phyloP scores from a whole-genome alignment of 441 rosid species.

The Hura crepitans region DNA sequence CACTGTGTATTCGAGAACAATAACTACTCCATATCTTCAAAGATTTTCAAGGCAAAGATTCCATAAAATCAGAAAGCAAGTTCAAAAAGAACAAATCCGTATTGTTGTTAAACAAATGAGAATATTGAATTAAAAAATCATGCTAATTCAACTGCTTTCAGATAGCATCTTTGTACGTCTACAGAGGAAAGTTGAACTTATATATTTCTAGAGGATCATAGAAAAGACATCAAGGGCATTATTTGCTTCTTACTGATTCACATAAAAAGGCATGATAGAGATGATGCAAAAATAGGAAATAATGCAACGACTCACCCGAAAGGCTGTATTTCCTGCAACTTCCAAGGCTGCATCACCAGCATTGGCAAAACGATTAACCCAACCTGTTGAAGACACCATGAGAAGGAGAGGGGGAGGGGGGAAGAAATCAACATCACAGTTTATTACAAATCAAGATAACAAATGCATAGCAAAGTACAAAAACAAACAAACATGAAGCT shows the following conservation, averaged over 20 bases:
- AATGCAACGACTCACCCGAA: constrained; percentile 51
- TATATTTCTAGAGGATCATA: not conserved
- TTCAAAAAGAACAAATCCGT: not conserved
- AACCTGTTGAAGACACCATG: constrained; percentile 49
- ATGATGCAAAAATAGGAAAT: not conserved
- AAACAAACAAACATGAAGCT: not conserved
- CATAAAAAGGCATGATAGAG: not conserved
- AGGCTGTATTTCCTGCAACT: constrained; percentile 89
- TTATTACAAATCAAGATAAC: not conserved
- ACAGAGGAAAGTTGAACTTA: not conserved
- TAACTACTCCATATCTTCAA: not conserved
- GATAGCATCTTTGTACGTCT: not conserved
- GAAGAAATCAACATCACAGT: not conserved
- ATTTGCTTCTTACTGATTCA: not conserved
- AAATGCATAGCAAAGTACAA: not conserved
- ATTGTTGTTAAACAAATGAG: not conserved
- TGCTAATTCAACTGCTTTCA: not conserved
- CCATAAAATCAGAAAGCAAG: not conserved
- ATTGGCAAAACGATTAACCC: constrained; percentile 97
- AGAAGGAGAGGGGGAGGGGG: not conserved
- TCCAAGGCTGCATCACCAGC: constrained; percentile 96
- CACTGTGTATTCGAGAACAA: no score
- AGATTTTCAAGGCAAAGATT: not conserved
- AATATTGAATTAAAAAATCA: not conserved
- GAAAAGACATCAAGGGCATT: not conserved